These are phyloP conservation scores for Fomitiporia mediterranea DNA, from an alignment of 1,284 basidiomycete species.

Conservation along the genomic window DNA sequence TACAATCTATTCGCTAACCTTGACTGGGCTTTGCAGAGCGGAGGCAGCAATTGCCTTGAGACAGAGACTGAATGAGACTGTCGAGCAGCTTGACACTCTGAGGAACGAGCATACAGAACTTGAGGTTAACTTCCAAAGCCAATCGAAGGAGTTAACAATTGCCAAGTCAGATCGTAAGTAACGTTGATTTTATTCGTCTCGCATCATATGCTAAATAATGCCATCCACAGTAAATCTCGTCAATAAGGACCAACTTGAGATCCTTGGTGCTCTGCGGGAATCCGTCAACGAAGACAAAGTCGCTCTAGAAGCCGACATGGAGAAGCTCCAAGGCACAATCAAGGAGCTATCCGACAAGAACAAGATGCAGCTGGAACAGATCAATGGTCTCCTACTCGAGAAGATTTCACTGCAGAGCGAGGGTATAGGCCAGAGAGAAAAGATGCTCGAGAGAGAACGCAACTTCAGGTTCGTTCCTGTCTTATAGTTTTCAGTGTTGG, in stretches of 20 bases:
- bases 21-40: slow-evolving; percentile 43
- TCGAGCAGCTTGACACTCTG: slow-evolving; percentile 75
- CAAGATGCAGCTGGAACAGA: slow-evolving; percentile 87
- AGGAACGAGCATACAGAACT: slow-evolving; percentile 67
- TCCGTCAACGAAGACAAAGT: slow-evolving; percentile 87
- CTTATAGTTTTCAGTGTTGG: slow-evolving; percentile 3
- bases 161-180: slow-evolving; percentile 82
- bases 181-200: slow-evolving; percentile 5
- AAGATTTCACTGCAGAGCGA: slow-evolving; percentile 89
- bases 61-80: slow-evolving; percentile 82
- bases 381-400: slow-evolving; percentile 82
- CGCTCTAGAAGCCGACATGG: slow-evolving; percentile 65
- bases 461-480: slow-evolving; percentile 59
- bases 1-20: slow-evolving; percentile 17
- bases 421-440: slow-evolving; percentile 80
- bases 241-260: slow-evolving; percentile 82
- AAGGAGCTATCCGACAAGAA: slow-evolving; percentile 78
- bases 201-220: not conserved
- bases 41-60: slow-evolving; percentile 86
- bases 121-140: slow-evolving; percentile 64
- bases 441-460: slow-evolving; percentile 75
- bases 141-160: slow-evolving; percentile 70
- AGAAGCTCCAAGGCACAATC: slow-evolving; percentile 62
- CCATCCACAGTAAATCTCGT: slow-evolving; percentile 64
- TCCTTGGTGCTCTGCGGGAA: slow-evolving; percentile 77